Percentiles rank a stretch among this genome's conserved stretches.
Conservation (phyloP, 2,329 filamentous ascomycete species). For the Cadophora luteo-olivacea region DNA sequence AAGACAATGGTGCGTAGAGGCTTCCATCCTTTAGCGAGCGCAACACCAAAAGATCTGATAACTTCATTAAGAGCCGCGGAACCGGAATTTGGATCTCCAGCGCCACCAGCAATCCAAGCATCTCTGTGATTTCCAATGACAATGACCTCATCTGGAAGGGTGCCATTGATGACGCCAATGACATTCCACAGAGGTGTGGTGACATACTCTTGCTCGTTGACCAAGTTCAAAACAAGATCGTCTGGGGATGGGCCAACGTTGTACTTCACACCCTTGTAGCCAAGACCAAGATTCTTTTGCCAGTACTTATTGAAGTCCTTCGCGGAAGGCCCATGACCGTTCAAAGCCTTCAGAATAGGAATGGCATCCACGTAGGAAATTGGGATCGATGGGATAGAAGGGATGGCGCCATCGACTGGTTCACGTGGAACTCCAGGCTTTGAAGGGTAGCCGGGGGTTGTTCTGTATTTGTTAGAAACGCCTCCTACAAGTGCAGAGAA, state of each 20-base stretch:
- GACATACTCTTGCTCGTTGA: slow-evolving; percentile 82
- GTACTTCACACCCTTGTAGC: slow-evolving; percentile 71
- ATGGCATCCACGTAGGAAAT: slow-evolving; percentile 88
- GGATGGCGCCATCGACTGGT: slow-evolving; percentile 72
- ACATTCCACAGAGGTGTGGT: slow-evolving; percentile 89
- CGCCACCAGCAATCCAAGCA: slow-evolving; percentile 87
- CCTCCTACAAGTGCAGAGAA: slow-evolving; percentile 40
- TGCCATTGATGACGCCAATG: slow-evolving; percentile 90
- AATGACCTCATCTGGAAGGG: slow-evolving; percentile 85
- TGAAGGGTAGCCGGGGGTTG: slow-evolving; percentile 91
- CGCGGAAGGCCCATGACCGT: slow-evolving; percentile 83
- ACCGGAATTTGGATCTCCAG: slow-evolving; percentile 82
- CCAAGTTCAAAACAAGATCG: slow-evolving; percentile 71
- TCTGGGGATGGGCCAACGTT: slow-evolving; percentile 74
- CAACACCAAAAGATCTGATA: slow-evolving; percentile 74
- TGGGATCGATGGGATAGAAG: slow-evolving; percentile 87
- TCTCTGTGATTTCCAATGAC: slow-evolving; percentile 93
- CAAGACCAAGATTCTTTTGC: slow-evolving; percentile 68
- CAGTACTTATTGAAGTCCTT: slow-evolving; percentile 72
- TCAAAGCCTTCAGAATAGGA: slow-evolving; percentile 87
- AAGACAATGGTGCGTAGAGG: slow-evolving; percentile 91
- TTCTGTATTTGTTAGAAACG: slow-evolving; percentile 53
- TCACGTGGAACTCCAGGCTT: slow-evolving; percentile 85
- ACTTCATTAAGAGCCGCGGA: slow-evolving; percentile 82
- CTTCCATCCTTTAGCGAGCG: slow-evolving; percentile 77